These are phyloP conservation scores for Penicillium tannophilum DNA, from an alignment of 495 filamentous ascomycete genomes.

Conservation along the genomic window DNA sequence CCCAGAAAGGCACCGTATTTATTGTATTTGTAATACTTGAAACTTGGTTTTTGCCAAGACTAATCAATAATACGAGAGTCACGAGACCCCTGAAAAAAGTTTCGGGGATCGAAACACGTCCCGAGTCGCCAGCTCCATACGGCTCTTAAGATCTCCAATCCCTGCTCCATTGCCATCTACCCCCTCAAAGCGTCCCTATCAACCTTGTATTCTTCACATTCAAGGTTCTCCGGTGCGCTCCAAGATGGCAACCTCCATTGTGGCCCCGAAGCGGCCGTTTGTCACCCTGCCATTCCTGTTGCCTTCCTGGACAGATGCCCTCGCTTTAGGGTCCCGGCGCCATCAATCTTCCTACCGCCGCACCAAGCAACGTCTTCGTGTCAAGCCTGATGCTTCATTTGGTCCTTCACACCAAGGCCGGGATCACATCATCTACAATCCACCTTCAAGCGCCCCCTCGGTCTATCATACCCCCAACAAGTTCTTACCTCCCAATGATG, in stretches of 20 bases:
- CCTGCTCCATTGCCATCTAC: conserved; percentile 1
- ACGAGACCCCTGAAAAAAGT: conserved; percentile 33
- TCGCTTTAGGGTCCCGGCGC: conserved; percentile 42
- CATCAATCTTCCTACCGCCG: conserved; percentile 71
- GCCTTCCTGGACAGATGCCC: conserved; percentile 39
- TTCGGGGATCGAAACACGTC: conserved; percentile 16
- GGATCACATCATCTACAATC: conserved; percentile 88
- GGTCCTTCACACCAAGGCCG: conserved; percentile 45
- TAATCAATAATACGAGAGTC: conserved; percentile 13
- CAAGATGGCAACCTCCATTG: conserved; percentile 37
- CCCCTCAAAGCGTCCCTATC: not conserved
- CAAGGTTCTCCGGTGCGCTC: not conserved
- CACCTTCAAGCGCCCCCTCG: conserved; percentile 79
- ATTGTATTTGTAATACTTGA: not conserved
- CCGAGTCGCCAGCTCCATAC: not conserved
- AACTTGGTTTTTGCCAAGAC: not conserved
- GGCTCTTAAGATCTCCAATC: not conserved
- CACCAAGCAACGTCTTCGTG: conserved; percentile 69
- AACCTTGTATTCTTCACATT: not conserved
- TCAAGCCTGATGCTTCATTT: conserved; percentile 75
- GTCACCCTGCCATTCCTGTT: conserved; percentile 46
- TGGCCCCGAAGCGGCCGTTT: conserved; percentile 41
- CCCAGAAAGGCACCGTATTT: not conserved
- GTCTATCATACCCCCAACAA: conserved; percentile 85
- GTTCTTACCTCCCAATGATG: conserved; percentile 83